Conservation (phyloP, 1,139 yeast genomes). For the Pichia sp. region DNA sequence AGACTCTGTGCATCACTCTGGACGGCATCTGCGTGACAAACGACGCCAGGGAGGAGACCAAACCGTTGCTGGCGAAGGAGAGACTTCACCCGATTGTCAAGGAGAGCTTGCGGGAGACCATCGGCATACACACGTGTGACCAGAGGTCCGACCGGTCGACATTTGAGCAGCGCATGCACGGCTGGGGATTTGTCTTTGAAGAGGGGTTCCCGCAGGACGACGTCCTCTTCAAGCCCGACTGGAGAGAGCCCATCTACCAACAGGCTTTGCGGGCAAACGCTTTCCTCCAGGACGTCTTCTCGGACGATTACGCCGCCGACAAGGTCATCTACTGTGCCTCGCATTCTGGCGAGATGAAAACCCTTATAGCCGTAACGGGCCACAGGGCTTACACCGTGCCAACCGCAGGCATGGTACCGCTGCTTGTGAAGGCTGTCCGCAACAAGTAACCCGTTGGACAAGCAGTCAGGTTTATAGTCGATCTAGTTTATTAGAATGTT, state of each 20-base stretch:
- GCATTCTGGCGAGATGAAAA: conserved; percentile 60
- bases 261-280: conserved; percentile 48
- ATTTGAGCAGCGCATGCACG: conserved; percentile 37
- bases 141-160: conserved; percentile 44
- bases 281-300: conserved; percentile 50
- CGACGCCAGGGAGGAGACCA: conserved; percentile 17
- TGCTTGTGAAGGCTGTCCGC: conserved; percentile 42
- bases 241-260: conserved; percentile 46
- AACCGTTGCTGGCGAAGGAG: conserved; percentile 9
- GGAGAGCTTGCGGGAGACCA: conserved; percentile 62
- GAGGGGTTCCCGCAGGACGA: conserved; percentile 49
- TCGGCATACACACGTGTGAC: conserved; percentile 68
- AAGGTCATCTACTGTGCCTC: conserved; percentile 49
- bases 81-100: conserved; percentile 39
- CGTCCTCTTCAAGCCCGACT: conserved; percentile 37
- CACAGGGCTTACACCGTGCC: conserved; percentile 55
- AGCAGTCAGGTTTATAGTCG: no score
- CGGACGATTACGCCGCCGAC: conserved; percentile 33
- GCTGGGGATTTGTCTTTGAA: conserved; percentile 43
- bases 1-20: conserved; percentile 62
- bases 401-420: conserved; percentile 67
- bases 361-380: conserved; percentile 47
- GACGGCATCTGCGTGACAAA: conserved; percentile 35
- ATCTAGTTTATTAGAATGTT: no score
- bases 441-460: no score